Conservation (phyloP, 495 filamentous ascomycete genomes). For the Tuber aestivum region DNA sequence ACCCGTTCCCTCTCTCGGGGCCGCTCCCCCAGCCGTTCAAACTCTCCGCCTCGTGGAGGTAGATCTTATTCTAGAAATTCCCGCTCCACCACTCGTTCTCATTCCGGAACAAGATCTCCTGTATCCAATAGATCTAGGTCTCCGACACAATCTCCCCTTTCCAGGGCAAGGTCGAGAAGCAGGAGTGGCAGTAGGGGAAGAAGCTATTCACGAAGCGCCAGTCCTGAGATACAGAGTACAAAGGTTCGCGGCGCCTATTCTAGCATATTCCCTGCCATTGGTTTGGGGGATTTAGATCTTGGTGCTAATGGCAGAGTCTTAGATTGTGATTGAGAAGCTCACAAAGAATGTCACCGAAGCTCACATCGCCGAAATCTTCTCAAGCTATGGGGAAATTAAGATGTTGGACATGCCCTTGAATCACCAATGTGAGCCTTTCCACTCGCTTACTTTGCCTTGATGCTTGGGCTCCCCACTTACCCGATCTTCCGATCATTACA, state of each 20-base stretch:
- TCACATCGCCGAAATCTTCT: conserved; percentile 89
- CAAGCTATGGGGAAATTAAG: conserved; percentile 75
- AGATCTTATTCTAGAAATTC: conserved; percentile 28
- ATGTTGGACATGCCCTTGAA: conserved; percentile 87
- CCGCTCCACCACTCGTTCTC: conserved; percentile 31
- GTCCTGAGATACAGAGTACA: conserved; percentile 42
- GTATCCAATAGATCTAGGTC: conserved; percentile 17
- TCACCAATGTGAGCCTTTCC: conserved; percentile 59
- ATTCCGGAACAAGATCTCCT: conserved; percentile 32
- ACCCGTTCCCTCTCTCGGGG: conserved; percentile 18
- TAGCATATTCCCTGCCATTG: background rate
- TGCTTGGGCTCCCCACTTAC: conserved; percentile 7
- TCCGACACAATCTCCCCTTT: conserved; percentile 9
- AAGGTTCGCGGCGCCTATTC: conserved; percentile 27
- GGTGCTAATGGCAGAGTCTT: conserved; percentile 8
- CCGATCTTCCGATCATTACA: conserved; percentile 42
- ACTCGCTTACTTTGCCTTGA: background rate
- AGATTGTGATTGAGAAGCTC: conserved; percentile 95
- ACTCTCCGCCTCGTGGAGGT: conserved; percentile 32
- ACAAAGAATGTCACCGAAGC: conserved; percentile 89
- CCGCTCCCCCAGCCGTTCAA: conserved; percentile 33
- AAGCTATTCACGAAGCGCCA: conserved; percentile 37
- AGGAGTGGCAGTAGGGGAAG: conserved; percentile 34
- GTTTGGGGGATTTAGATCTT: background rate
- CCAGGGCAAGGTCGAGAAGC: conserved; percentile 30